phyloP scores from a whole-genome alignment of 139 green algal species.

The Zygnema cylindricum region DNA sequence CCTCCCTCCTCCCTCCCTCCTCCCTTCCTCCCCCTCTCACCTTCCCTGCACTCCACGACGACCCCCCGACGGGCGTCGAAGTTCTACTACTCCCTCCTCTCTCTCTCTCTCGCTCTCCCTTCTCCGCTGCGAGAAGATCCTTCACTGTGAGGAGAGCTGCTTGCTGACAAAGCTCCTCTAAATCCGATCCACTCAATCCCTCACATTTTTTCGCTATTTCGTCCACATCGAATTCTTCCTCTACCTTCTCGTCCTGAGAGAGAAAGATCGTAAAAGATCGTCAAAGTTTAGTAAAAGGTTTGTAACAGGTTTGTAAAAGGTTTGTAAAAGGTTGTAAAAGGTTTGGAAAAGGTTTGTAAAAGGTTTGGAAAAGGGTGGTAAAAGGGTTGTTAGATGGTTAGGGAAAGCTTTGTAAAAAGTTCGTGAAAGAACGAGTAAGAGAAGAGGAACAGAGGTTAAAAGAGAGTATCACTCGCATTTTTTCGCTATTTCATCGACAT shows the following conservation, averaged over 20 bases:
- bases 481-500: constrained; percentile 39
- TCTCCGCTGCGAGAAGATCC: constrained; percentile 59
- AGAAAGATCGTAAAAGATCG: no score
- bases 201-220: constrained; percentile 49
- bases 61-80: background rate
- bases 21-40: no score
- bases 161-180: constrained; percentile 65
- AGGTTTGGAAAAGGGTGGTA: no score
- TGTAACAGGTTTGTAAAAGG: background rate
- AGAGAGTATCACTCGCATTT: constrained; percentile 58
- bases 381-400: no score
- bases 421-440: no score
- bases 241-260: constrained; percentile 61
- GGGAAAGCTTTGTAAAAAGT: no score
- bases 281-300: background rate
- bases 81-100: constrained; percentile 1
- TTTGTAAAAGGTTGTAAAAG: background rate
- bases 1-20: no score
- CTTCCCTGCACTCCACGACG: no score
- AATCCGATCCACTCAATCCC: constrained; percentile 63
- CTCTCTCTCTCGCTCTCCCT: constrained; percentile 10
- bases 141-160: constrained; percentile 59
- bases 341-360: no score
- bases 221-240: constrained; percentile 40
- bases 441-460: no score